Conservation (phyloP, 352 stramenopile species). For the Phytophthora sp. region DNA sequence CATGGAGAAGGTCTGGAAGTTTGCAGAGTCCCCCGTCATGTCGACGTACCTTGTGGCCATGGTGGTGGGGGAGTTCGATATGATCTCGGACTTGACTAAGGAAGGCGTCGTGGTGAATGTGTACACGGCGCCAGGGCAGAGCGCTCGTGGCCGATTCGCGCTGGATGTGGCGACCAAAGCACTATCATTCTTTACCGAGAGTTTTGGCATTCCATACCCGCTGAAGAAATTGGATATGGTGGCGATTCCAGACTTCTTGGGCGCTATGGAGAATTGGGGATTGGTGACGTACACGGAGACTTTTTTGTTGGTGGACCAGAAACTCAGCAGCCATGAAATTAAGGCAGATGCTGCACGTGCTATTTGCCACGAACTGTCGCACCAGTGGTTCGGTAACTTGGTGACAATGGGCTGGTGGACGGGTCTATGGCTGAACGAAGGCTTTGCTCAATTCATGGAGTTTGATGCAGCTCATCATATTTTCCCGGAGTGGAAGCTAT, state of each 20-base stretch:
- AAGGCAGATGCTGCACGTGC: slow-evolving; percentile 90
- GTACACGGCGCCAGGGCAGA: slow-evolving; percentile 95
- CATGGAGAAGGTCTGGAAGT: slow-evolving; percentile 82
- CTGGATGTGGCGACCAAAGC: slow-evolving; percentile 73
- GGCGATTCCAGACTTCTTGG: slow-evolving; percentile 94
- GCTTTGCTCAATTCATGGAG: slow-evolving; percentile 97
- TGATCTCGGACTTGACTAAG: slow-evolving; percentile 87
- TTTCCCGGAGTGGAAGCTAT: slow-evolving; percentile 95
- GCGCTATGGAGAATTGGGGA: slow-evolving; percentile 96
- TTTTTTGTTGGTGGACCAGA: slow-evolving; percentile 85
- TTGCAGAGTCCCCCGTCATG: slow-evolving; percentile 96
- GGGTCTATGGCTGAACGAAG: slow-evolving; percentile 97
- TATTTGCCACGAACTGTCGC: slow-evolving; percentile 97
- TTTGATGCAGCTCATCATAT: slow-evolving; percentile 93
- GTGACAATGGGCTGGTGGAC: slow-evolving; percentile 99
- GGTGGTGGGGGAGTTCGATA: slow-evolving; percentile 96
- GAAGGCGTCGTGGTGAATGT: slow-evolving; percentile 94
- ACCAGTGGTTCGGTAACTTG: slow-evolving; percentile 98
- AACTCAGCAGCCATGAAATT: slow-evolving; percentile 61
- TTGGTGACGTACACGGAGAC: slow-evolving; percentile 97
- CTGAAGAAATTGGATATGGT: slow-evolving; percentile 99
- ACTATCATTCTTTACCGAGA: slow-evolving; percentile 74
- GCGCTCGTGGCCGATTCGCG: slow-evolving; percentile 90
- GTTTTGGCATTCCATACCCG: slow-evolving; percentile 93
- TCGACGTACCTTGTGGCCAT: slow-evolving; percentile 98